These are phyloP conservation scores for Fusarium luffae DNA, from an alignment of 2,329 filamentous ascomycete genomes.

Conservation along the genomic window DNA sequence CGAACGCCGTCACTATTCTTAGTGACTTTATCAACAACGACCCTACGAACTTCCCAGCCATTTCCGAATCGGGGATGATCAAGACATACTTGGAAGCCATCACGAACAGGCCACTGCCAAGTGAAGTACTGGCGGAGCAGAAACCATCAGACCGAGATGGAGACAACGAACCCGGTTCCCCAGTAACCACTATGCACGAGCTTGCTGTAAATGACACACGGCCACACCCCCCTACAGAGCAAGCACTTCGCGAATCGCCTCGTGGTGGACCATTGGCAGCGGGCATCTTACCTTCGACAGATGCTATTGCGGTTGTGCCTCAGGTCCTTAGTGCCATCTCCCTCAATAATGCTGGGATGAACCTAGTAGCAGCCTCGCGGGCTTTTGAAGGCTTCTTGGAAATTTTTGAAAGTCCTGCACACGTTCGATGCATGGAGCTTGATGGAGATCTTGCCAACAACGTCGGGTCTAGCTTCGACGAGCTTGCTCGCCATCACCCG, in stretches of 20 bases:
- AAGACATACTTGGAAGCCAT: conserved; percentile 87
- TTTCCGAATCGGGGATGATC: conserved; percentile 92
- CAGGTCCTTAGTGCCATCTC: conserved; percentile 93
- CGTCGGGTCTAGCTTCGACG: conserved; percentile 89
- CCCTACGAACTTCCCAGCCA: conserved; percentile 94
- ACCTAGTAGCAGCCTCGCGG: conserved; percentile 83
- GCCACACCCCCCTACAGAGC: conserved; percentile 64
- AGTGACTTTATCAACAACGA: conserved; percentile 99
- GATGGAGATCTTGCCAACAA: conserved; percentile 76
- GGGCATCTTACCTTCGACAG: conserved; percentile 86
- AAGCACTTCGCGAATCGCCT: conserved; percentile 59
- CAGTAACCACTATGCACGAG: conserved; percentile 55
- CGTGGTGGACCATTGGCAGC: conserved; percentile 63
- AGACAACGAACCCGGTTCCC: conserved; percentile 51
- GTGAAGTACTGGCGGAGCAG: conserved; percentile 45
- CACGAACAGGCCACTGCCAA: conserved; percentile 64
- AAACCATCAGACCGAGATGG: conserved; percentile 47
- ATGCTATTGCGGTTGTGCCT: conserved; percentile 88
- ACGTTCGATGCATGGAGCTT: conserved; percentile 84
- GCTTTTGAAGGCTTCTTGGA: conserved; percentile 91
- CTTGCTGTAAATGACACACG: conserved; percentile 52
- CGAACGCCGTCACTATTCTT: conserved; percentile 88
- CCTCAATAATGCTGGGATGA: conserved; percentile 86
- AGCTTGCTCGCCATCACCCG: conserved; percentile 93
- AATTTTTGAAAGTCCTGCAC: conserved; percentile 93